Percentiles rank a stretch among this genome's conserved stretches.
Evolutionary conservation across 352 stramenopile genomes (phyloP).

Genomic region (Blastocystis sp.): DNA sequence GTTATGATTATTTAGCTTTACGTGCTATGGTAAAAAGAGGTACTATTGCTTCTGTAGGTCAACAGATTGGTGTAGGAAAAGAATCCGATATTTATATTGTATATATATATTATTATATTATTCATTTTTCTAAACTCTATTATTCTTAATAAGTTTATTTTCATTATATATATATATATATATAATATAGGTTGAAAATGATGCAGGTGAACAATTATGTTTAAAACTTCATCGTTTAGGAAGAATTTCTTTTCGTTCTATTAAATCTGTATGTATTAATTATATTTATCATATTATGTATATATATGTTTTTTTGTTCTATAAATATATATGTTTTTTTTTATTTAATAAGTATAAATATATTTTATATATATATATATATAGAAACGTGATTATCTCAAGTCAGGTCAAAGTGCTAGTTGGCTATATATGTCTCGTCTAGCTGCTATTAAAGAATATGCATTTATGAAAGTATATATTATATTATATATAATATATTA

Average conservation of each 20-base stretch:
- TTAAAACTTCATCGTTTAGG: slow-evolving; percentile 99
- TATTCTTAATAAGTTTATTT: no score
- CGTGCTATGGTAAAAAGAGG: slow-evolving; percentile 73
- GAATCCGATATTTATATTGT: slow-evolving; percentile 95
- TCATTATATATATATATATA: neutral
- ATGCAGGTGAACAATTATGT: slow-evolving; percentile 77
- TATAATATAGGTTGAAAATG: slow-evolving; percentile 38
- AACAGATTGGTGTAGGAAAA: slow-evolving; percentile 91
- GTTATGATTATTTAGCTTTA: slow-evolving; percentile 96
- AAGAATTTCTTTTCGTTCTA: slow-evolving; percentile 82
- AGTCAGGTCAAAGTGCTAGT: slow-evolving; percentile 69
- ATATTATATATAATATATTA: neutral
- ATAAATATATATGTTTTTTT: no score
- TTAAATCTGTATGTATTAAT: slow-evolving; percentile 55
- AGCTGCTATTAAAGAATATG: slow-evolving; percentile 89
- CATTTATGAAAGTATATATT: slow-evolving; percentile 93
- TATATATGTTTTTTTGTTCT: no score
- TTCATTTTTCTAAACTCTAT: no score
- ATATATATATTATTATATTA: slow-evolving; percentile 41
- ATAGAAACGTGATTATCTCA: slow-evolving; percentile 93
- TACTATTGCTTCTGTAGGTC: slow-evolving; percentile 65
- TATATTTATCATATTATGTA: neutral
- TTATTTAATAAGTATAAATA: neutral
- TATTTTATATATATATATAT: neutral
- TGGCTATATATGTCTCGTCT: slow-evolving; percentile 98